These are phyloP conservation scores for Trapa bicornis DNA, from an alignment of 345 rosid species.

Conservation along the genomic window DNA sequence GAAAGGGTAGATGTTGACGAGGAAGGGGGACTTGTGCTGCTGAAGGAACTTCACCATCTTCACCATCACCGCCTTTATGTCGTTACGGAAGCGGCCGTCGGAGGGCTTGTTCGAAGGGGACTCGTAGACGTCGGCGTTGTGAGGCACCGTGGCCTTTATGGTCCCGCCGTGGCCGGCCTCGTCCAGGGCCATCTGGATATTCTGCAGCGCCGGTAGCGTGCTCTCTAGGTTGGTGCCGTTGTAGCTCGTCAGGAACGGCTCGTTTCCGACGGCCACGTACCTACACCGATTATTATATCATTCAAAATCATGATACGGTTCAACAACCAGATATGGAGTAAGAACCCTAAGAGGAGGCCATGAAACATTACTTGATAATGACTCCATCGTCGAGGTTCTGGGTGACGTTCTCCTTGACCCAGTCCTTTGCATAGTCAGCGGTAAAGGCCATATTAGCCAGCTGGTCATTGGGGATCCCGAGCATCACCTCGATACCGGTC, in stretches of 20 bases:
- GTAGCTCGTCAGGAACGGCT: slow-evolving; percentile 65
- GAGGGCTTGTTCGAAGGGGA: slow-evolving; percentile 50
- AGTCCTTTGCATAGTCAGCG: slow-evolving; percentile 35
- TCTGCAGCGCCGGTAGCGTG: slow-evolving; percentile 49
- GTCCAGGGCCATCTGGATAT: slow-evolving; percentile 57
- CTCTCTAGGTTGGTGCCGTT: slow-evolving; percentile 32
- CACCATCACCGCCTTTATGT: slow-evolving; percentile 30
- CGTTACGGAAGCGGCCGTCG: slow-evolving; percentile 41
- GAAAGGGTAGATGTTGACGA: slow-evolving; percentile 85
- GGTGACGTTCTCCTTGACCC: slow-evolving; percentile 70
- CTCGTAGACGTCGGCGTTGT: slow-evolving; percentile 72
- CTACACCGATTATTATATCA: not conserved
- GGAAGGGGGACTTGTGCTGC: slow-evolving; percentile 40
- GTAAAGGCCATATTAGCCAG: slow-evolving; percentile 22
- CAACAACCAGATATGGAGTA: too few relatives aligned
- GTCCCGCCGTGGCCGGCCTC: slow-evolving; percentile 42
- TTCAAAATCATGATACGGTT: too few relatives aligned
- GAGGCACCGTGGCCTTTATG: slow-evolving; percentile 54
- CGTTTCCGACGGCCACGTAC: slow-evolving; percentile 78
- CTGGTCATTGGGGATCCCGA: slow-evolving; percentile 67
- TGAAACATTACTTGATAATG: slow-evolving; percentile 37
- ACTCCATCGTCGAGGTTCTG: slow-evolving; percentile 30
- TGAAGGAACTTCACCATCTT: slow-evolving; percentile 31
- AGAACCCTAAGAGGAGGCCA: not conserved
- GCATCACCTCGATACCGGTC: slow-evolving; percentile 56